A percentile compares a stretch with the other conserved stretches of the same genome.
Conservation (phyloP, 495 filamentous ascomycete species). For the Coniosporium apollinis region DNA sequence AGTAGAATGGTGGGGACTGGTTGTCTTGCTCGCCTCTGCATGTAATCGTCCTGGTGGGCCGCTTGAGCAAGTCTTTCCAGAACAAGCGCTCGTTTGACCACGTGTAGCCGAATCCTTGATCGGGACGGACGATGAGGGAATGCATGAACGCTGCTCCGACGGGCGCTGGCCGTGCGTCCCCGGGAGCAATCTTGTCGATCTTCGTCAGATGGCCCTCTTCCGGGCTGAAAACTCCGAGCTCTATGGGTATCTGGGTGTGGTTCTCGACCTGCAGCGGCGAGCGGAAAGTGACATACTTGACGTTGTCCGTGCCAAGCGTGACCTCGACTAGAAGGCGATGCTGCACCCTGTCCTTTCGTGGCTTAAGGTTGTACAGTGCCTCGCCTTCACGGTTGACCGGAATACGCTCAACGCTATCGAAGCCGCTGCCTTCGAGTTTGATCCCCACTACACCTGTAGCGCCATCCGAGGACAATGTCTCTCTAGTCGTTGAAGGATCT, state of each 20-base stretch:
- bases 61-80: slow-evolving; percentile 80
- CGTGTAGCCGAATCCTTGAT: slow-evolving; percentile 89
- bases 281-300: slow-evolving; percentile 94
- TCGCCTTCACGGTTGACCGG: slow-evolving; percentile 89
- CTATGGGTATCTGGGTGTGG: slow-evolving; percentile 88
- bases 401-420: slow-evolving; percentile 76
- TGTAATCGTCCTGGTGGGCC: slow-evolving; percentile 66
- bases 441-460: slow-evolving; percentile 61
- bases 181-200: slow-evolving; percentile 92
- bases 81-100: slow-evolving; percentile 81
- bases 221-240: slow-evolving; percentile 82
- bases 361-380: slow-evolving; percentile 65
- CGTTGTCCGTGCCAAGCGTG: slow-evolving; percentile 73
- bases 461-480: slow-evolving; percentile 72
- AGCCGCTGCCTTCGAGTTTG: slow-evolving; percentile 79
- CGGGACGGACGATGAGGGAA: slow-evolving; percentile 76
- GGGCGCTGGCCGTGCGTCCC: slow-evolving; percentile 77
- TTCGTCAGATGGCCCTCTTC: slow-evolving; percentile 83
- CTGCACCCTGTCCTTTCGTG: slow-evolving; percentile 64
- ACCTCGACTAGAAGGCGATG: slow-evolving; percentile 89
- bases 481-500: slow-evolving; percentile 82
- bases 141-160: slow-evolving; percentile 86
- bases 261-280: slow-evolving; percentile 96
- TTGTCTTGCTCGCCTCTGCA: slow-evolving; percentile 73
- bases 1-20: slow-evolving; percentile 72